These are phyloP conservation scores for Lactarius sp. DNA, from an alignment of 768 basidiomycete species.

Conservation along the genomic window DNA sequence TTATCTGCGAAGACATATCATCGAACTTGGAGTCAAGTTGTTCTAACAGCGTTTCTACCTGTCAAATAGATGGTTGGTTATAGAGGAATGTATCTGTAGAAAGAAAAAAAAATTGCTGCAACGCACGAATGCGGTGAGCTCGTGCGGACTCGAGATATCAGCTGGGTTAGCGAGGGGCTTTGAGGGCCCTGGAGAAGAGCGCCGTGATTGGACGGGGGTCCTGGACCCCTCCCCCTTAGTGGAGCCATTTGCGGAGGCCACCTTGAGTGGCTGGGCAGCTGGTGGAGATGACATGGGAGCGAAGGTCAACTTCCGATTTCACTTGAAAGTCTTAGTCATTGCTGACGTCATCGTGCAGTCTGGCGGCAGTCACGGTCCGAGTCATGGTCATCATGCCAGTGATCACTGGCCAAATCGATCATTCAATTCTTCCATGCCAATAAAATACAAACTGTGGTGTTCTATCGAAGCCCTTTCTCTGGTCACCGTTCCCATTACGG, in stretches of 20 bases:
- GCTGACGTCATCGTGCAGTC: no score
- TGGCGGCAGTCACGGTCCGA: no score
- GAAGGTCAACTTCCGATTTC: no score
- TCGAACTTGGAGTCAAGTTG: conserved; percentile 90
- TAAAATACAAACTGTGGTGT: no score
- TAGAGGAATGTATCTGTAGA: background rate
- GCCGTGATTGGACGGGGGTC: conserved; percentile 16
- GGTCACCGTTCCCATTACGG: no score
- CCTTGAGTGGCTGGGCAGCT: conserved; percentile 24
- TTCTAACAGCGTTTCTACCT: conserved; percentile 87
- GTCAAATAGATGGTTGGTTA: background rate
- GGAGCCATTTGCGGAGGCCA: conserved; percentile 15
- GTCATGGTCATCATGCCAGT: no score
- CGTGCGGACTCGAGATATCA: conserved; percentile 90
- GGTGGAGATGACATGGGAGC: conserved; percentile 11
- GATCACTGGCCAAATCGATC: no score
- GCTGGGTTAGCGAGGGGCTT: conserved; percentile 31
- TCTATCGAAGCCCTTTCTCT: no score
- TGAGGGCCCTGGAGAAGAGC: conserved; percentile 10
- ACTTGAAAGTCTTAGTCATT: no score
- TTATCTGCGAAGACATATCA: conserved; percentile 86
- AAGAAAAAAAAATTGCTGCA: background rate
- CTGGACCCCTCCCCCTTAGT: conserved; percentile 14
- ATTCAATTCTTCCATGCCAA: no score
- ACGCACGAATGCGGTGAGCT: conserved; percentile 89